Conservation (phyloP, 1,284 basidiomycete species). For the Papiliotrema nemorosa region DNA sequence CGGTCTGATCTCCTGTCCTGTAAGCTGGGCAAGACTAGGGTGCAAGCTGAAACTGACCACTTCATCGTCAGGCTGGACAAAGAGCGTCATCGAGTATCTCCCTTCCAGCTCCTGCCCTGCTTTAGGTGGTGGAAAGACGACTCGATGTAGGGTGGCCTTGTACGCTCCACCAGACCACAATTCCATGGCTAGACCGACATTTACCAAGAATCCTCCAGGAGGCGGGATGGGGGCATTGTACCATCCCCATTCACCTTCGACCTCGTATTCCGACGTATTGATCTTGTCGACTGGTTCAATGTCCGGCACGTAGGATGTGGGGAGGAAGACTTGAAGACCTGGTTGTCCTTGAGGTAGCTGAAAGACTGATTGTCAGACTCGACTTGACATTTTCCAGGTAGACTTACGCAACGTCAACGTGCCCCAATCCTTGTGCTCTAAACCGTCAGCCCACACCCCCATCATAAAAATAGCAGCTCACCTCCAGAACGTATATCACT, state of each 20-base stretch:
- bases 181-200: slow-evolving; percentile 26
- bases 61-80: slow-evolving; percentile 26
- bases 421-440: slow-evolving; percentile 28
- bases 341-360: slow-evolving; percentile 20
- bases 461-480: neutral
- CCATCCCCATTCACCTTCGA: slow-evolving; percentile 11
- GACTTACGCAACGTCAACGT: slow-evolving; percentile 19
- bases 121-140: slow-evolving; percentile 15
- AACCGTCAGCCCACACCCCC: neutral
- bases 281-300: neutral
- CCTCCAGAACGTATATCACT: slow-evolving; percentile 23
- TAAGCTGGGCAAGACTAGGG: neutral
- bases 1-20: slow-evolving; percentile 13
- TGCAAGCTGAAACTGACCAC: slow-evolving; percentile 10
- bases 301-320: slow-evolving; percentile 4
- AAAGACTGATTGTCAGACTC: slow-evolving; percentile 10
- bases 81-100: slow-evolving; percentile 18
- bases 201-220: slow-evolving; percentile 21
- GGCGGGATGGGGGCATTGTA: slow-evolving; percentile 21
- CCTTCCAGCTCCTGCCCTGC: slow-evolving; percentile 10
- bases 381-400: neutral
- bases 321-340: slow-evolving; percentile 22
- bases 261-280: slow-evolving; percentile 3
- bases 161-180: slow-evolving; percentile 24
- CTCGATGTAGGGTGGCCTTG: slow-evolving; percentile 20